Conservation (phyloP, 2,329 filamentous ascomycete species). For the Venturia oleaginea region DNA sequence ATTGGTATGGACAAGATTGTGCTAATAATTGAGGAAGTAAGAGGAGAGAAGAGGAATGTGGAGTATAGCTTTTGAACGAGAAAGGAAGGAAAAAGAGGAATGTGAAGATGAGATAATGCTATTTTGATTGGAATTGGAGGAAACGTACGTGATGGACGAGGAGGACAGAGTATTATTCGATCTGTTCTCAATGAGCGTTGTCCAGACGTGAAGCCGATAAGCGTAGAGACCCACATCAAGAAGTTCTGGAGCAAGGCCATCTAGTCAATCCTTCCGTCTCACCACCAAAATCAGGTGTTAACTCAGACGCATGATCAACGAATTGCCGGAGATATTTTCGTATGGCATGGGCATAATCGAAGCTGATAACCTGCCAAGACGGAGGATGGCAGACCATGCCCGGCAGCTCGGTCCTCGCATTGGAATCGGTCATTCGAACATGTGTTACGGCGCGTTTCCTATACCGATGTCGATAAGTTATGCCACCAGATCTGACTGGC, state of each 20-base stretch:
- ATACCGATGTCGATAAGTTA: background rate
- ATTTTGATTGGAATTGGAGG: constrained; percentile 1
- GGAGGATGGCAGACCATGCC: background rate
- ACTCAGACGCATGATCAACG: background rate
- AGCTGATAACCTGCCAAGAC: background rate
- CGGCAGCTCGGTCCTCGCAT: background rate
- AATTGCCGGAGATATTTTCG: background rate
- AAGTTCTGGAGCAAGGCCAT: background rate
- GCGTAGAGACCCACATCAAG: background rate
- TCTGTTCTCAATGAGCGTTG: constrained; percentile 3
- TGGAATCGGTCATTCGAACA: background rate
- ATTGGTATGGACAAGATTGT: constrained; percentile 22
- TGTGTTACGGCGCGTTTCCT: background rate
- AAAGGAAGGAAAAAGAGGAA: constrained; percentile 12
- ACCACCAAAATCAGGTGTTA: background rate
- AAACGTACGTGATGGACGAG: background rate
- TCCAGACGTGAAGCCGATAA: background rate
- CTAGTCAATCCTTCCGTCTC: background rate
- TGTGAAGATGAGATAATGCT: background rate
- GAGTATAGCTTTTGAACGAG: constrained; percentile 16
- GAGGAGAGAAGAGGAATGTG: constrained; percentile 15
- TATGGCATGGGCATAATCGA: background rate
- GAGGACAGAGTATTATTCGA: background rate
- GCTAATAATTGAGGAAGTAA: constrained; percentile 19
- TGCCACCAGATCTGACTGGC: background rate